Conservation (phyloP, 2,329 filamentous ascomycete species). For the Endoconidiophora laricicola region DNA sequence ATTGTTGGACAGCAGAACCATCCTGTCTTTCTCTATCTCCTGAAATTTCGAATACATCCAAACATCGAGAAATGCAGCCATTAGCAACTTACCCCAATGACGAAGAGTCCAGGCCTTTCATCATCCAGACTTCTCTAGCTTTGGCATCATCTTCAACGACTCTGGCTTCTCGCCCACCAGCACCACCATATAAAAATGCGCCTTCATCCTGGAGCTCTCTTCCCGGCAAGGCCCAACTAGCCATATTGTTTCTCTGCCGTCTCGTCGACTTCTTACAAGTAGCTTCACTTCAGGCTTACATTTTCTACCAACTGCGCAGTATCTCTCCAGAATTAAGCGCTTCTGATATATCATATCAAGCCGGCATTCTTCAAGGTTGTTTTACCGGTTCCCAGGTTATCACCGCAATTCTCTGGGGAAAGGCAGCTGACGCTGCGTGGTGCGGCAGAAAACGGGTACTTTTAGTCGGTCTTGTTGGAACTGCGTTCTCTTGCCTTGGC, state of each 20-base stretch:
- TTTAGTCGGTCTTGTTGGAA: slow-evolving; percentile 52
- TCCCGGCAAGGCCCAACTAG: slow-evolving; percentile 53
- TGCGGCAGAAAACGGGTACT: slow-evolving; percentile 53
- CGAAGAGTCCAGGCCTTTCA: neutral
- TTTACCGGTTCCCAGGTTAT: slow-evolving; percentile 60
- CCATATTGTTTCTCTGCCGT: slow-evolving; percentile 52
- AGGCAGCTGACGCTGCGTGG: slow-evolving; percentile 41
- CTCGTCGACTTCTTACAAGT: slow-evolving; percentile 60
- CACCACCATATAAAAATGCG: neutral
- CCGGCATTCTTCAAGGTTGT: slow-evolving; percentile 51
- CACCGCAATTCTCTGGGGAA: slow-evolving; percentile 58
- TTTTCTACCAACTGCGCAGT: slow-evolving; percentile 59
- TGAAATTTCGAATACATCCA: neutral
- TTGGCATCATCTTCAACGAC: no score
- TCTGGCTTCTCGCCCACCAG: no score
- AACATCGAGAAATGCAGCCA: neutral
- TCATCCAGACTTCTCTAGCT: neutral
- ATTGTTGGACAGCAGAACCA: no score
- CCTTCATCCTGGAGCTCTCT: slow-evolving; percentile 52
- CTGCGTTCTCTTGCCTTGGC: slow-evolving; percentile 48
- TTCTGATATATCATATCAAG: slow-evolving; percentile 45
- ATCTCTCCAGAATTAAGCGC: slow-evolving; percentile 40
- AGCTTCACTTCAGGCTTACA: slow-evolving; percentile 50
- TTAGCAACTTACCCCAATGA: neutral
- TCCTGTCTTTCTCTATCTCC: no score